Evolutionary conservation across 2,329 filamentous ascomycete species (phyloP).

Genomic region (Trichophyton schoenleinii): DNA sequence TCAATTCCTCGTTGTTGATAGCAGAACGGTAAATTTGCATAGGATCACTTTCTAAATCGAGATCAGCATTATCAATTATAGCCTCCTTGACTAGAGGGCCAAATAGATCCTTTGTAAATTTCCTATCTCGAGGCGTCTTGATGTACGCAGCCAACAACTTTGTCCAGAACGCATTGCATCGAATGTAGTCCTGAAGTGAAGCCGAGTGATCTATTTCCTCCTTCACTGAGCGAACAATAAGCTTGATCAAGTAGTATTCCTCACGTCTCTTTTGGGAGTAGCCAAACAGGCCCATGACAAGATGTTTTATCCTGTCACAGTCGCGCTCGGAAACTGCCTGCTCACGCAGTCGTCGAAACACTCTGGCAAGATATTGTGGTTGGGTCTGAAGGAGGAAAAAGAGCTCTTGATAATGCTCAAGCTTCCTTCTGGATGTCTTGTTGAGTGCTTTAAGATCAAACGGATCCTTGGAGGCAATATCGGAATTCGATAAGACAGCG

Average conservation of each 20-base stretch:
- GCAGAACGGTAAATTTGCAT: slow-evolving; percentile 92
- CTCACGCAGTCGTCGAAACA: slow-evolving; percentile 76
- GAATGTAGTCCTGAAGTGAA: slow-evolving; percentile 69
- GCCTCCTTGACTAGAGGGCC: slow-evolving; percentile 79
- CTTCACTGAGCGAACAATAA: slow-evolving; percentile 67
- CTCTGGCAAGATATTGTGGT: slow-evolving; percentile 77
- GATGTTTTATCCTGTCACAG: slow-evolving; percentile 76
- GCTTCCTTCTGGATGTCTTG: slow-evolving; percentile 87
- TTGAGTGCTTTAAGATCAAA: slow-evolving; percentile 96
- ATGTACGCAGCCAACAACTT: slow-evolving; percentile 79
- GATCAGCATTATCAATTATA: slow-evolving; percentile 77
- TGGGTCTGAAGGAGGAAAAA: slow-evolving; percentile 97
- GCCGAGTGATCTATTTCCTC: slow-evolving; percentile 69
- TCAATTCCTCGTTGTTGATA: slow-evolving; percentile 94
- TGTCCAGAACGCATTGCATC: slow-evolving; percentile 86
- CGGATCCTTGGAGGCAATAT: slow-evolving; percentile 77
- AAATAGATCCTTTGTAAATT: slow-evolving; percentile 77
- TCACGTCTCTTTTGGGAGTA: slow-evolving; percentile 94
- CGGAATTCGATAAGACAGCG: slow-evolving; percentile 72
- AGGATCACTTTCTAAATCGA: slow-evolving; percentile 92
- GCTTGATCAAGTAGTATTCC: slow-evolving; percentile 89
- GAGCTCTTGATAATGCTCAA: slow-evolving; percentile 92
- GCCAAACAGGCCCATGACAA: slow-evolving; percentile 94
- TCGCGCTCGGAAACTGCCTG: slow-evolving; percentile 81
- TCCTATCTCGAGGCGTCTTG: slow-evolving; percentile 79